phyloP scores from a whole-genome alignment of 257 asterid species.

The Solanum pennellii region DNA sequence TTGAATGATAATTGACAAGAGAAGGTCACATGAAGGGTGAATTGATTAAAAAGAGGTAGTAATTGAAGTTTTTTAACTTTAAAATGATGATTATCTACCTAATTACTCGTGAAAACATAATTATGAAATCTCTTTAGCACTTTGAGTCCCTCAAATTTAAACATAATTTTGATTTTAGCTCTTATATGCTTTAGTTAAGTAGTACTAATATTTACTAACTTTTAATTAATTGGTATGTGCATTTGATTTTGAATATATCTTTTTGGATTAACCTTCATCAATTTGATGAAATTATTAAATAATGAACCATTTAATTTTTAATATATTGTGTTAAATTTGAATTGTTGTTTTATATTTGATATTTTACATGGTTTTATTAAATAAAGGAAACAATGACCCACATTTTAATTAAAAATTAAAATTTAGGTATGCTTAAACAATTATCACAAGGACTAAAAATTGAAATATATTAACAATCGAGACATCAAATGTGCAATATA shows the following conservation, averaged over 20 bases:
- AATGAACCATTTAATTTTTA: neutral
- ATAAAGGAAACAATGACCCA: neutral
- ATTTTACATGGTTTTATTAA: neutral
- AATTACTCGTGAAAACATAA: neutral
- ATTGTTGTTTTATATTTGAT: neutral
- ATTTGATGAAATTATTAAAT: neutral
- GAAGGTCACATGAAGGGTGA: neutral
- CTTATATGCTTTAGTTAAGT: neutral
- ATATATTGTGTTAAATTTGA: too few relatives aligned
- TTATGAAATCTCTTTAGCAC: neutral
- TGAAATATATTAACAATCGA: too few relatives aligned
- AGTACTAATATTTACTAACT: neutral
- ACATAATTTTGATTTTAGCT: neutral
- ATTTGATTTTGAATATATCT: neutral
- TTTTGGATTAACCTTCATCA: neutral
- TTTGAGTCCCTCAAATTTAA: neutral
- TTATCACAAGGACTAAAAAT: too few relatives aligned
- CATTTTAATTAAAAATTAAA: neutral
- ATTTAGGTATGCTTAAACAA: too few relatives aligned
- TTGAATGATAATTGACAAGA: neutral
- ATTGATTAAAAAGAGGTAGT: neutral
- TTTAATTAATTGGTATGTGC: neutral
- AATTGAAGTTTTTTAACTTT: neutral
- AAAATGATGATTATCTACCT: neutral
- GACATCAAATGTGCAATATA: too few relatives aligned